Percentiles rank a stretch among this genome's conserved stretches.
phyloP scores from a whole-genome alignment of 768 basidiomycete genomes.

The Calocybe indica region DNA sequence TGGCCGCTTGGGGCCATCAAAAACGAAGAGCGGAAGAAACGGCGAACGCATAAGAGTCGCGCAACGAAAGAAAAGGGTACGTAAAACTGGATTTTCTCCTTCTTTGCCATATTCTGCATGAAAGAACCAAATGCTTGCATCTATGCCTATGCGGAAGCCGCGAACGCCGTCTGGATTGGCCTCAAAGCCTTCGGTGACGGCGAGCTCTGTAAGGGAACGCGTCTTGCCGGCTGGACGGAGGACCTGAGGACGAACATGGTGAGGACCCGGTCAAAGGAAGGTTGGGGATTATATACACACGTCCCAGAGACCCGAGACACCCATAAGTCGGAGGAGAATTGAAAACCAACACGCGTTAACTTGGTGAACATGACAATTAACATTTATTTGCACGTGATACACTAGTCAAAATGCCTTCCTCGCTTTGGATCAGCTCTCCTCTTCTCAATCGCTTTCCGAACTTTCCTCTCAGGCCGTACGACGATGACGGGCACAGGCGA shows the following conservation, averaged over 20 bases:
- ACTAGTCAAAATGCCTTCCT: slow-evolving; percentile 65
- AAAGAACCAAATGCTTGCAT: slow-evolving; percentile 83
- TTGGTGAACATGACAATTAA: too few relatives aligned
- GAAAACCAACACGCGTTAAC: too few relatives aligned
- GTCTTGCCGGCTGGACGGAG: slow-evolving; percentile 64
- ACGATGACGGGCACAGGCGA: slow-evolving; percentile 97
- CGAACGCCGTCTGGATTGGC: slow-evolving; percentile 57
- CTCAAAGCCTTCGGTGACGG: slow-evolving; percentile 71
- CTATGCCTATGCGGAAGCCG: slow-evolving; percentile 81
- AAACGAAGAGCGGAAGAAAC: slow-evolving; percentile 85
- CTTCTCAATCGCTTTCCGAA: slow-evolving; percentile 80
- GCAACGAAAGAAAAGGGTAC: slow-evolving; percentile 82
- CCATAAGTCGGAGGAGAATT: slow-evolving; percentile 15
- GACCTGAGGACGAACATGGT: slow-evolving; percentile 31
- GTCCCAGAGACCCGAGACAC: slow-evolving; percentile 36
- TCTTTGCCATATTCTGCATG: slow-evolving; percentile 70
- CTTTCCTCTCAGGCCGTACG: slow-evolving; percentile 84
- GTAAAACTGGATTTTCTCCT: slow-evolving; percentile 83
- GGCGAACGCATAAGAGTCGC: slow-evolving; percentile 71
- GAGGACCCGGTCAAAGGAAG: slow-evolving; percentile 4
- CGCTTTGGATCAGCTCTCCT: slow-evolving; percentile 85
- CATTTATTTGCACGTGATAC: too few relatives aligned
- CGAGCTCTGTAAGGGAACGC: slow-evolving; percentile 72
- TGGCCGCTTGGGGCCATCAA: slow-evolving; percentile 85
- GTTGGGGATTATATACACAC: slow-evolving; percentile 20